Evolutionary conservation across 768 basidiomycete species (phyloP), one percentile per base, ranked within the genome.

Genomic region (Xerocomus spinulosus): DNA sequence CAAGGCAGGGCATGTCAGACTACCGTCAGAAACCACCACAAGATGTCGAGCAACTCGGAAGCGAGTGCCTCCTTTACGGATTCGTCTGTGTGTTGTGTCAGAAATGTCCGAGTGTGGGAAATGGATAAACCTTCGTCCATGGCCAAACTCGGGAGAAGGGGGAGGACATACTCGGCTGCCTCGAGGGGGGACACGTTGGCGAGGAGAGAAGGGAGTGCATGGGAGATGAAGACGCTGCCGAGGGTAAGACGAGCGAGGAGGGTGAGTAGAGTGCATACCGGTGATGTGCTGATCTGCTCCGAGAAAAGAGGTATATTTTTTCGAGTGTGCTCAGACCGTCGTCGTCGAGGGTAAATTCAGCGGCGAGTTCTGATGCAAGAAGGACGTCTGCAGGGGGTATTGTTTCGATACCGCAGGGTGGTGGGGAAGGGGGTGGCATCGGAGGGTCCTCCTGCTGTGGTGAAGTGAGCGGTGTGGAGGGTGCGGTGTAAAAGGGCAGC

Each of bases 11-110:
- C 46, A 38, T 13, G 48, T 44, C 13, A 20, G 30, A 53, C 64
- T 54, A 82, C 82, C 46, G 83, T 80, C 57, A 90, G 83, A 69
- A 95, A 97, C 83, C 91, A 95, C 92, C 92, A 96, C 40, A 96
- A 79, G 55, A 95, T 80, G 42, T 78, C 71, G 30, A 89, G 82
- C 9, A 98, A 73, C 54, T 89, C 84, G 2, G 81, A 75, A 1
- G 89, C 84, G 20, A 96, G 80, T 6, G 90, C 88, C 65, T 94
- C 92, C 63, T 88, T 89, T 44, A 96, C 91, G 37, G 75, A 65
- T 60, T 95, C 92, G 51, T 95, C 92, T 91, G 59, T 28, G 50
- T 39, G 29, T 53, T 34, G 40, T 26, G 47, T 57, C 9, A 28
- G 26, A 28, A 6, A 5, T 28, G 28, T 15, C 8, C 13, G 21